Evolutionary conservation across 140 eudicot genomes (phyloP), one percentile per base, ranked within the genome.

Genomic region (Erigeron philadelphicus): DNA sequence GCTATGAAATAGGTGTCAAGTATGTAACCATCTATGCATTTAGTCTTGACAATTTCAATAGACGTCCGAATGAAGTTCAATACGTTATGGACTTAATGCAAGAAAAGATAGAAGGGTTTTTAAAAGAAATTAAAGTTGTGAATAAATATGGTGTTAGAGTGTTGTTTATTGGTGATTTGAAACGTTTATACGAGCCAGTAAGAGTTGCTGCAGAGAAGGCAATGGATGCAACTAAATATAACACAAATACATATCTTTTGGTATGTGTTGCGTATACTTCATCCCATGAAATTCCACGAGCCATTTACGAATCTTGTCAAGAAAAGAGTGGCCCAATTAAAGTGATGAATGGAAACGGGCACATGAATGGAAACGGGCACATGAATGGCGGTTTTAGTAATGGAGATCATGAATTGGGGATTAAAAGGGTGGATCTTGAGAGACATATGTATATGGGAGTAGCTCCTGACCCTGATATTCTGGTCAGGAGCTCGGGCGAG

Each of bases 401-500:
- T 5, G 70, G 16, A 43, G 46, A 42, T 25, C 41, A 70, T 54
- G 77, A 50, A 45, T 11, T 7, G 50, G 54, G 31, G 61, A 71
- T 87, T n/a, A 76, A 76, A 71, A 46, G 73, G 59, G 70, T 59
- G 45, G 86, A 88, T 66, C 35, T 88, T n/a, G 88, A 88, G 56
- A 86, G 46, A 61, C 78, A 79, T 59, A 83, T 86, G 86, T 81
- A 88, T 67, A 83, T 81, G 89, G 76, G 72, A 8, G 78, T 79
- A 56, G 86, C 80, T 7, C 88, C 90, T 5, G 90, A 86, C 73
- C 90, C 89, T 3, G 96, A 88, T 73, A 76, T 88, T 43, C 19
- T 86, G 80, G 77, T 89, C 2, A 64, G 95, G 63, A 84, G 85
- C 54, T 86, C 96, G 5, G 96, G 95, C 0, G 96, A 81, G 85